Conservation (phyloP, 371 early-diverging fungal species). For the Dichotomocladium elegans region DNA sequence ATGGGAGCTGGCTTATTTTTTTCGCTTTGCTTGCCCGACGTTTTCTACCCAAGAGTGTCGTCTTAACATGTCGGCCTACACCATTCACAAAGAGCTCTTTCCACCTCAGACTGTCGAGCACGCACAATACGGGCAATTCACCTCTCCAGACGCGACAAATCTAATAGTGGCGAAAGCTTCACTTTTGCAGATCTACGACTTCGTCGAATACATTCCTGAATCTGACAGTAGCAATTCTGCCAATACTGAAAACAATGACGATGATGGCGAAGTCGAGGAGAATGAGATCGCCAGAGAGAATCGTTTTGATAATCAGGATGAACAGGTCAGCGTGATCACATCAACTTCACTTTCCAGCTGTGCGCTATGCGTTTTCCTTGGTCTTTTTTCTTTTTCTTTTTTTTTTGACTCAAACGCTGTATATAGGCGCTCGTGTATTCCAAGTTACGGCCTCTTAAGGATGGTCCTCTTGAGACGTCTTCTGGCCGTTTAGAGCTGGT, state of each 20-base stretch:
- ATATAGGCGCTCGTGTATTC: constrained; percentile 41
- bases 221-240: neutral
- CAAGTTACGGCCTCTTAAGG: constrained; percentile 31
- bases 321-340: constrained; percentile 16
- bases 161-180: constrained; percentile 74
- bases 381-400: no score
- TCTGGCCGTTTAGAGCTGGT: constrained; percentile 74
- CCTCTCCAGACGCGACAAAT: constrained; percentile 66
- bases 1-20: no score
- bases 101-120: constrained; percentile 80
- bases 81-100: constrained; percentile 76
- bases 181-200: constrained; percentile 78
- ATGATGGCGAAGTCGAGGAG: constrained; percentile 8
- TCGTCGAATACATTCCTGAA: constrained; percentile 56
- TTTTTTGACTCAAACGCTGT: neutral
- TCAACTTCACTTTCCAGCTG: neutral
- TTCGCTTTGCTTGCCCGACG: no score
- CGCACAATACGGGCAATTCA: constrained; percentile 71
- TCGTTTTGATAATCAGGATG: constrained; percentile 20
- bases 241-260: constrained; percentile 3
- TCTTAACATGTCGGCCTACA: constrained; percentile 59
- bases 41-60: no score
- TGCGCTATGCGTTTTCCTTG: no score
- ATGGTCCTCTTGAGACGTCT: constrained; percentile 27
- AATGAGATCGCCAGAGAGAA: neutral